Evolutionary conservation across 108 stramenopile species (phyloP), one percentile per base, ranked within the genome.

Genomic region (Mediolabrus comicus): DNA sequence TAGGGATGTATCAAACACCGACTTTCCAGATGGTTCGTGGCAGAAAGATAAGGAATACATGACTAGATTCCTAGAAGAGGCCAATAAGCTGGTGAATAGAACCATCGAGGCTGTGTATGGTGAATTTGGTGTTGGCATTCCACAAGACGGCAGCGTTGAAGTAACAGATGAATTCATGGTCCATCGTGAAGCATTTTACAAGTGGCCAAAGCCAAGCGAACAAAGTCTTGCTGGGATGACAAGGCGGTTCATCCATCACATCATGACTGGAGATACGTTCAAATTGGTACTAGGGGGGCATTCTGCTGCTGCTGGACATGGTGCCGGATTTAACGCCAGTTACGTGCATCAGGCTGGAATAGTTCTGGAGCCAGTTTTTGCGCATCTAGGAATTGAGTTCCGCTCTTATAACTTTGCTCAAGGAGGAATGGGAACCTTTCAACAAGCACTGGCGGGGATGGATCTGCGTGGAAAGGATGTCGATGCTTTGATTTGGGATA

Each of bases 231-330:
- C 83, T 29, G 80, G 69, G 28, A 57, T 84, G 12, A 60, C 83
- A 8, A 38, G 73, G 10, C 64, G 81, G 19, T 64, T 87, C 14
- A 56, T 87, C 12, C 86, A 87, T 71, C 63, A 64, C 24, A 82
- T 87, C 31, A 82, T 87, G 38, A 83, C 83, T 3, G 59, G 62
- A 43, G 83, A 79, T 35, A 59, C 77, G 1, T 84, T 87, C 30
- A 75, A 79, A 11, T 33, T 84, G 10, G 71, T 71, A 14, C 34
- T 81, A 33, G 83, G 72, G 14, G 93, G 93, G 6, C 93, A 95
- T 62, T 84, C 82, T n/a, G 79, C 90, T 10, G 79, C 89, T 1
- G 93, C 93, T 1, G 93, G 87, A 7, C 93, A 95, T 74, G 93
- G 93, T 12, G 89, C 90, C 65, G 64, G 81, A 0, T 85, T 75